Conservation (phyloP, 805 yeast genomes). For the Kuraishia capsulata region DNA sequence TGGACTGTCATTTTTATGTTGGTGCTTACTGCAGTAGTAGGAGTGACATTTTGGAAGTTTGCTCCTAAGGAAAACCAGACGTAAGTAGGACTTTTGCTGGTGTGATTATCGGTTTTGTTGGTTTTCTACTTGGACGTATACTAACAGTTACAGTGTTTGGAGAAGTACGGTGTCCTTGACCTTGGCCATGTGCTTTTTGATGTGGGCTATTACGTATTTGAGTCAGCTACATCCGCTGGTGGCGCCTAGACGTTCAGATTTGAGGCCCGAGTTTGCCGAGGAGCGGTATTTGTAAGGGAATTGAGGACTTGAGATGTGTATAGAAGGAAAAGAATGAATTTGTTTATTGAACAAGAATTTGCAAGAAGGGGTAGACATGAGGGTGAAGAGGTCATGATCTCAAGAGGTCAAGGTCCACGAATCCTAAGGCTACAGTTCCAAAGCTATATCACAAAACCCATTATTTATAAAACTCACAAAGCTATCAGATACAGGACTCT, state of each 20-base stretch:
- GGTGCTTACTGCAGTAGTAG: slow-evolving; percentile 44
- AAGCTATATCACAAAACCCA: no score
- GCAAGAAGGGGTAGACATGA: no score
- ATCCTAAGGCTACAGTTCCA: no score
- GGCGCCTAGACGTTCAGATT: slow-evolving; percentile 81
- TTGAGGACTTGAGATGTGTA: no score
- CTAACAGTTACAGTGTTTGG: slow-evolving; percentile 40
- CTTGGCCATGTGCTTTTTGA: slow-evolving; percentile 56
- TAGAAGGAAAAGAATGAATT: neutral
- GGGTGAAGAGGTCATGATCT: no score
- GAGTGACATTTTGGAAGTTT: slow-evolving; percentile 69
- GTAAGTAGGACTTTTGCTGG: slow-evolving; percentile 24
- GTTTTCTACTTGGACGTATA: neutral
- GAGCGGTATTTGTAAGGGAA: slow-evolving; percentile 4
- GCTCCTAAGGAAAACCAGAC: slow-evolving; percentile 81
- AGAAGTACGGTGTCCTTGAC: slow-evolving; percentile 64
- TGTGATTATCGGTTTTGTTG: no score
- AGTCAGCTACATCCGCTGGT: slow-evolving; percentile 87
- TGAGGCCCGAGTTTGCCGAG: slow-evolving; percentile 69
- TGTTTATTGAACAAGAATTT: neutral
- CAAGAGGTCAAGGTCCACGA: no score
- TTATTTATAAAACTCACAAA: no score
- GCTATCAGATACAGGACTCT: no score
- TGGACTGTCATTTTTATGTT: slow-evolving; percentile 66
- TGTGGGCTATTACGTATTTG: slow-evolving; percentile 77